A percentile compares a stretch with the other conserved stretches of the same genome.
Conservation (phyloP, 768 basidiomycete species). For the Termitomyces sp. region DNA sequence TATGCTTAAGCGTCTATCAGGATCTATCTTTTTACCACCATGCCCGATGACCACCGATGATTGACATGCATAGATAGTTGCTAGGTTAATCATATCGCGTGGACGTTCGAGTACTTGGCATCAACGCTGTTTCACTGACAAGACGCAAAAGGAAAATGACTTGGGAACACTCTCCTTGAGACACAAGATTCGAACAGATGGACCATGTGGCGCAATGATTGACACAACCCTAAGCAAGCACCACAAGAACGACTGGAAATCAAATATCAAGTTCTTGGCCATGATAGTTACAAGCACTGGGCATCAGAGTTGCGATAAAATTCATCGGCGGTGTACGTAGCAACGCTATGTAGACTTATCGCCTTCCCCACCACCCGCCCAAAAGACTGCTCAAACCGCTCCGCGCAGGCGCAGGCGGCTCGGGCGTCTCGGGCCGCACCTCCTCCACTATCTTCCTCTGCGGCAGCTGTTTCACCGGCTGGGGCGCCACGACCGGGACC, state of each 20-base stretch:
- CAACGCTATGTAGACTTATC: conserved; percentile 17
- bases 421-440: conserved; percentile 43
- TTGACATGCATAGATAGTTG: too few species aligned
- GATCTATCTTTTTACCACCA: too few species aligned
- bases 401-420: conserved; percentile 35
- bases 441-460: conserved; percentile 57
- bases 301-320: not conserved
- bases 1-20: too few species aligned
- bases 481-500: conserved; percentile 2
- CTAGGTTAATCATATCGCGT: too few species aligned
- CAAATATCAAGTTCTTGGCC: too few species aligned
- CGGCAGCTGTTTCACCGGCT: conserved; percentile 32
- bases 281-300: not conserved
- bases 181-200: not conserved
- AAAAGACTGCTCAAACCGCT: conserved; percentile 64
- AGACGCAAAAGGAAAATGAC: not conserved
- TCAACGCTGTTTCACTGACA: not conserved
- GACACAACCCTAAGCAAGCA: not conserved
- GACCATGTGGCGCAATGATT: not conserved
- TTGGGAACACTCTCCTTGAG: not conserved
- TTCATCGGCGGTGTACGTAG: not conserved
- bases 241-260: too few species aligned
- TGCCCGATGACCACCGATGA: too few species aligned
- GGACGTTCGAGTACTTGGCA: not conserved
- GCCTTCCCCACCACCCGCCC: conserved; percentile 81